These are phyloP conservation scores for Thraustotheca clavata DNA, from an alignment of 352 stramenopile species.

Conservation along the genomic window DNA sequence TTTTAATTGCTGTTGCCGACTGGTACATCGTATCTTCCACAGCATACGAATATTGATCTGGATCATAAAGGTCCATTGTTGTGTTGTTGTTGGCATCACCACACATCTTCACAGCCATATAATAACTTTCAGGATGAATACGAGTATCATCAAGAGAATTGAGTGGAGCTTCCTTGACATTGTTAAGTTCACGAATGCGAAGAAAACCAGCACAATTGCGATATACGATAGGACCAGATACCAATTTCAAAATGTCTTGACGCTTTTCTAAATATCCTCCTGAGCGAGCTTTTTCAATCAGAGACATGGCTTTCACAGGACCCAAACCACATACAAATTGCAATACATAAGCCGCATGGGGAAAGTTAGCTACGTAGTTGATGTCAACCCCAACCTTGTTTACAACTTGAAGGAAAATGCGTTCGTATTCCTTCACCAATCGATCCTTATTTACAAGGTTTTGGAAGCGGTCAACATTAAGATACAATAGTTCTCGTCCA, in stretches of 20 bases:
- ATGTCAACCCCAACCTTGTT: constrained; percentile 87
- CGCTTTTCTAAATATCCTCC: constrained; percentile 82
- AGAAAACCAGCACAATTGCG: constrained; percentile 82
- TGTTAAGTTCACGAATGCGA: constrained; percentile 79
- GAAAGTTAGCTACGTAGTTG: constrained; percentile 84
- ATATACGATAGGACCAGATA: constrained; percentile 82
- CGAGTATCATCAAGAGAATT: constrained; percentile 83
- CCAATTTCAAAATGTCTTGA: constrained; percentile 76
- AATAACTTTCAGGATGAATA: constrained; percentile 87
- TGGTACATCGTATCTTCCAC: constrained; percentile 90
- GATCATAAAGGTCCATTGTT: constrained; percentile 87
- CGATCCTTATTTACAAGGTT: constrained; percentile 80
- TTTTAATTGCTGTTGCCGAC: constrained; percentile 75
- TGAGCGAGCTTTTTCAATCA: constrained; percentile 76
- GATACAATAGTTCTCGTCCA: constrained; percentile 69
- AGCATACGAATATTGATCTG: constrained; percentile 84
- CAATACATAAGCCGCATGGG: constrained; percentile 78
- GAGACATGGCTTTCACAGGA: constrained; percentile 62
- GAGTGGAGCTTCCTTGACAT: constrained; percentile 69
- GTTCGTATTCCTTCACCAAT: constrained; percentile 77
- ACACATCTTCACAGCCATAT: constrained; percentile 88
- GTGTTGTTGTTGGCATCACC: constrained; percentile 87
- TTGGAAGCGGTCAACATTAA: constrained; percentile 83
- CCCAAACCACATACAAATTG: constrained; percentile 83
- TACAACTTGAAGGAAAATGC: constrained; percentile 72